phyloP scores from a whole-genome alignment of 1,284 basidiomycete genomes.

The Gymnopus androsaceus region DNA sequence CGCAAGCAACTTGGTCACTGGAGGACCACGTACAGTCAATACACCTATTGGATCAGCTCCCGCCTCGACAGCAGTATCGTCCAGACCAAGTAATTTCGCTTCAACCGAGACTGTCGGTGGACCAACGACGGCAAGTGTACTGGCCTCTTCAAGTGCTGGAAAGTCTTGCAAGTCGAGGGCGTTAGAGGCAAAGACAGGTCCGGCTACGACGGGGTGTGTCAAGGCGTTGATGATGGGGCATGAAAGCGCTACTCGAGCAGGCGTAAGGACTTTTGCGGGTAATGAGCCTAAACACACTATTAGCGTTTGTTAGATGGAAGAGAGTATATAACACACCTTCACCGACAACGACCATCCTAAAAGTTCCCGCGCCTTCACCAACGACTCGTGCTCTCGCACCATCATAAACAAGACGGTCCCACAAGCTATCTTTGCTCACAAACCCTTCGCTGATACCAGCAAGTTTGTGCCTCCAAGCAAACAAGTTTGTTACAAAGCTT shows the following conservation, averaged over 20 bases:
- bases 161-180: constrained; percentile 76
- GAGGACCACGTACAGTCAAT: constrained; percentile 49
- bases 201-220: constrained; percentile 61
- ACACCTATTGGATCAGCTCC: constrained; percentile 60
- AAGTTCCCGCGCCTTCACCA: constrained; percentile 56
- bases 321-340: constrained; percentile 49
- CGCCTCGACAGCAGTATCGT: constrained; percentile 61
- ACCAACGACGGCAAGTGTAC: constrained; percentile 58
- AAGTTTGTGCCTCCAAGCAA: constrained; percentile 76
- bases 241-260: constrained; percentile 69
- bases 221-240: constrained; percentile 67
- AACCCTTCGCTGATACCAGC: constrained; percentile 67
- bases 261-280: constrained; percentile 44
- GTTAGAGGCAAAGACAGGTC: constrained; percentile 73
- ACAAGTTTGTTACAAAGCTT: constrained; percentile 49
- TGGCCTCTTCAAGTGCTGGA: constrained; percentile 34
- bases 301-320: constrained; percentile 14
- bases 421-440: constrained; percentile 71
- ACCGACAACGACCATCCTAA: constrained; percentile 63
- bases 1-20: constrained; percentile 54
- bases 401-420: constrained; percentile 76
- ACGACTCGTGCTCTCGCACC: constrained; percentile 60
- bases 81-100: constrained; percentile 63
- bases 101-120: constrained; percentile 77
- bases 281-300: constrained; percentile 33